Evolutionary conservation across 2,329 filamentous ascomycete genomes (phyloP), one percentile per base, ranked within the genome.

Genomic region (Aureobasidium leucospermi): DNA sequence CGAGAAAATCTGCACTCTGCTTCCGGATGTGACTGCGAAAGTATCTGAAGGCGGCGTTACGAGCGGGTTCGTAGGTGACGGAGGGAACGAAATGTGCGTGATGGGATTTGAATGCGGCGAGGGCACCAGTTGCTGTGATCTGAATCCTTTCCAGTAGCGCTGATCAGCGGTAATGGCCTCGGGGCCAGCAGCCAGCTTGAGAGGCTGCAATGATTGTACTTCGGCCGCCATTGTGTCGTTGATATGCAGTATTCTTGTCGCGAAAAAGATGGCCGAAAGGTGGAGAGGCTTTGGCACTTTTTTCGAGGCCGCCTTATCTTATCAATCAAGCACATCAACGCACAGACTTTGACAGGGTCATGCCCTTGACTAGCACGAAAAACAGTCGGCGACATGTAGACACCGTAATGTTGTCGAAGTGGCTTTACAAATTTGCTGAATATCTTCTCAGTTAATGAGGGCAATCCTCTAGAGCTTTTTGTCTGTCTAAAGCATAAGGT

Each of bases 91-190:
- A 72, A 99, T 96, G 73, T 95, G 87, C 36, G 91, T 96, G 68
- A 99, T 85, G 47, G 90, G 88, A 72, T 89, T 91, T 70, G 90
- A 89, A 64, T 94, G 90, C 64, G 92, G 91, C 63, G 93, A 96
- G 47, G 94, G 89, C 63, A 97, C 86, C 63, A 93, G 85, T 60
- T 96, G 85, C 65, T 92, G 89, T 66, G 92, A 94, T 76, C 90
- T 91, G 79, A 99, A 99, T 11, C 88, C 87, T 71, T 88, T 88
- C 95, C 95, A 99, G 80, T 97, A 97, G 65, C 87, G 84, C 76
- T 97, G 92, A 78, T 99, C 94, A 34, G 92, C 87, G 6, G 93
- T 96, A 49, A 93, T 77, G 58, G 90, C 87, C 42, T 88, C 86
- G 60, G 91, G 91, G 53, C 90, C 89, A 64, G 88, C 83, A 60